Base-by-base conservation (phyloP, 1,139 yeast genomes). In the Kurtzmaniella quercitrusa region DNA sequence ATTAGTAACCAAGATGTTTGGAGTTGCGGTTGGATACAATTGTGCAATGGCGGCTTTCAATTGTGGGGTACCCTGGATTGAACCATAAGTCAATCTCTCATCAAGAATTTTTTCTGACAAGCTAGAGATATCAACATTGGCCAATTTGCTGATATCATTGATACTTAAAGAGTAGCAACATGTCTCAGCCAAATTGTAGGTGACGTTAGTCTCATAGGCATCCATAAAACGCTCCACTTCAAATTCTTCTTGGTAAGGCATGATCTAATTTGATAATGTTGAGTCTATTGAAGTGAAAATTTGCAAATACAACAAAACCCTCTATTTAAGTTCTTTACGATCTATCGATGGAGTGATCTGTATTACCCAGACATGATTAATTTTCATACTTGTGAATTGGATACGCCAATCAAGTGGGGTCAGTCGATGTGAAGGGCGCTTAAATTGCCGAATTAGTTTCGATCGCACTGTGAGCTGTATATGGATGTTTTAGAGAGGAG, bases 161-260 rank as follows among this genome's bases (percentile, higher is more conserved):
- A 77, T 50, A 5, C 73, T 60, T 35, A 78, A 45, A 2, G 82
- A 71, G 41, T 67, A 65, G 48, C 75, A 71, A 53, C 84, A 78
- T 1, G 82, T 74, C 52, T 78, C 84, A 11, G 80, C 82, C 55
- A 78, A 56, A 52, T 78, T 78, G 56, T 57, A 57, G 14, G 50
- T 49, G 41, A 71, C 65, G 20, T 48, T 51, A 2, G 64, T 61
- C 51, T 79, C 83, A 59, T 74, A 68, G 39, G 57, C 59, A 54
- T 78, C 81, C 82, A 78, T 76, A 60, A 71, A 78, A 52, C 74
- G 72, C 55, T 79, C 83, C n/a, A 78, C 78, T n/a, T 60, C 68
- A 54, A 78, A 78, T 32, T 63, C 65, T 43, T 65, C 72, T 53
- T 71, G 78, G 22, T 52, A 47, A 15, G 70, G 70, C 70, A 66